Evolutionary conservation across 129 eudicot species (phyloP), one percentile per base, ranked within the genome.

Genomic region (Tanacetum coccineum): DNA sequence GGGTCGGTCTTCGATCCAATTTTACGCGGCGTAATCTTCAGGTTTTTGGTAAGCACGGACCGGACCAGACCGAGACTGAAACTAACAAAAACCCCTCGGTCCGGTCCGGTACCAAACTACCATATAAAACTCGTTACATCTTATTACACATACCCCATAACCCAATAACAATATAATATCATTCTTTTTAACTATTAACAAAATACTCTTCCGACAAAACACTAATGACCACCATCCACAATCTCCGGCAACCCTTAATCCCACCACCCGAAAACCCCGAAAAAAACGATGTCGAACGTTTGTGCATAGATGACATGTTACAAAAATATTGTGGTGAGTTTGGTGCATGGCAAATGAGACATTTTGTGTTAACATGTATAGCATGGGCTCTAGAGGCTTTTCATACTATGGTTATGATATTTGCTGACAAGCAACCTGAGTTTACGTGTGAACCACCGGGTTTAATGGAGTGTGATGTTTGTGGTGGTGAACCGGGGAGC

Each of bases 341-440:
- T 46, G 97, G 99, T 42, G 18, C 20, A 62, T 94, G 96, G 96
- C 99, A 94, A 77, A 40, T 86, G 13, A 79, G 68, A 59, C 99
- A 94, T 87, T 89, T 94, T 15, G 83, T 94, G 0, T 70, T 94
- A 9, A 87, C 95, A 4, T 78, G 85, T 72, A 21, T 87, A 56
- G 99, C 81, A 6, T 89, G 96, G 99, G 95, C 97, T 10, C 82
- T 94, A 1, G 99, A 94, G 66, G 99, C 90, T 26, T 86, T 94
- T 64, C 99, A 89, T 70, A 86, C 95, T 63, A 94, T 94, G 99
- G 92, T 94, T 52, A 90, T 94, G 88, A 94, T 94, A 0, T 94
- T 94, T 66, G 93, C 99, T 32, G 99, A 94, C 80, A 95, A 93
- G 0, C 85, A 94, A 56, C 97, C 99, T 39, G 81, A 28, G 13